A percentile compares a stretch with the other conserved stretches of the same genome.
These are phyloP conservation scores for Mucor mucedo DNA, from an alignment of 371 early-diverging fungal species.

Conservation along the genomic window DNA sequence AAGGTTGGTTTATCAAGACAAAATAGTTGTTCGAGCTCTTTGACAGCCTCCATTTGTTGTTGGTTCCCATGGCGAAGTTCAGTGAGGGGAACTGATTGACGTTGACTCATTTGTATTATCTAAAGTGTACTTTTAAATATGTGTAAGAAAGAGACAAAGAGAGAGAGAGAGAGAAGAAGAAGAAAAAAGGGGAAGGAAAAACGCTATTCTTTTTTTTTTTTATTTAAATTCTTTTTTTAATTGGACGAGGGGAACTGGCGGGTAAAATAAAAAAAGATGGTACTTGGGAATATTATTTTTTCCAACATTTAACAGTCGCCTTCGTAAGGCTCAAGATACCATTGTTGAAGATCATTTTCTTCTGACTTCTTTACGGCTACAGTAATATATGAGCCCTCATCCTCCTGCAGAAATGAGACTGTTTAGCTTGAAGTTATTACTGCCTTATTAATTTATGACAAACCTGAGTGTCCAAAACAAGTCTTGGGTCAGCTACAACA, in stretches of 20 bases:
- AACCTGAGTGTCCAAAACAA: slow-evolving; percentile 46
- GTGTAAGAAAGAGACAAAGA: slow-evolving; percentile 4
- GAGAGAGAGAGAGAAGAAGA: slow-evolving; percentile 1
- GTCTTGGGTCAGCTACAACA: slow-evolving; percentile 44
- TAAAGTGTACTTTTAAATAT: background rate
- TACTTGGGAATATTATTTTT: slow-evolving; percentile 17
- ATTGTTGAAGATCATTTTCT: slow-evolving; percentile 43
- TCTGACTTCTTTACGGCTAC: slow-evolving; percentile 30
- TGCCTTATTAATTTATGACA: slow-evolving; percentile 1
- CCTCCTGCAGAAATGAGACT: slow-evolving; percentile 5
- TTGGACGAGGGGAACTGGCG: slow-evolving; percentile 23
- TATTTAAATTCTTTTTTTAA: slow-evolving; percentile 22
- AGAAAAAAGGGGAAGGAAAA: background rate
- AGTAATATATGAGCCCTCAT: slow-evolving; percentile 30
- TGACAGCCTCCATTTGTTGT: slow-evolving; percentile 30
- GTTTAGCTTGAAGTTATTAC: background rate
- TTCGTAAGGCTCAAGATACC: slow-evolving; percentile 41
- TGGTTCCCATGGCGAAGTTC: slow-evolving; percentile 27
- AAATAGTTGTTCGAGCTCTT: slow-evolving; percentile 39
- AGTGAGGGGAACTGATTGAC: slow-evolving; percentile 25
- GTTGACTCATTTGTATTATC: slow-evolving; percentile 24
- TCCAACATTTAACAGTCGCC: background rate
- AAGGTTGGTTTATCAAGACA: slow-evolving; percentile 32
- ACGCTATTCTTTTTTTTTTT: slow-evolving; percentile 1
- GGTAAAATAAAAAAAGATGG: slow-evolving; percentile 12